phyloP scores from a whole-genome alignment of 2,329 filamentous ascomycete genomes.

The Sphaerostilbella broomeana region DNA sequence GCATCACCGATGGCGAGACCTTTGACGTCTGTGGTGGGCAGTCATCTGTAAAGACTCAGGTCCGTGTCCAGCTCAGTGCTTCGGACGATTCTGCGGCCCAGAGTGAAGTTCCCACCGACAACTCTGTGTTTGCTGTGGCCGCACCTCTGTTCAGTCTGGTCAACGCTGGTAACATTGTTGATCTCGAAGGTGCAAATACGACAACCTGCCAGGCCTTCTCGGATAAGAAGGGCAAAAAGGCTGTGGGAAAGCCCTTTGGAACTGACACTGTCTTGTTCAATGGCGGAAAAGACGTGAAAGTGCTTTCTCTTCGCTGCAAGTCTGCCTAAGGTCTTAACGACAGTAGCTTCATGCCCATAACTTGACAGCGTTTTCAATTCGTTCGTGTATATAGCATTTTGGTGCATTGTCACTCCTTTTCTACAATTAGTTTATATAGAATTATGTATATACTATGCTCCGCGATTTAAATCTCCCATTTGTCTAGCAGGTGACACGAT shows the following conservation, averaged over 20 bases:
- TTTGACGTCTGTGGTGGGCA: not conserved
- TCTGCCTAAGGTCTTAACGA: too few relatives aligned
- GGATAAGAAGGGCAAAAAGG: not conserved
- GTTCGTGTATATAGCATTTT: too few relatives aligned
- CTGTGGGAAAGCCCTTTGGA: not conserved
- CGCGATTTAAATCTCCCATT: too few relatives aligned
- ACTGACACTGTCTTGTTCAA: not conserved
- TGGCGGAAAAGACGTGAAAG: not conserved
- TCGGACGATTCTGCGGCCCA: conserved; percentile 2
- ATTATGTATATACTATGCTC: too few relatives aligned
- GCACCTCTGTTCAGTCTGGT: not conserved
- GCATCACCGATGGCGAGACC: not conserved
- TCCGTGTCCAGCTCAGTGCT: not conserved
- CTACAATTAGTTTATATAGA: too few relatives aligned
- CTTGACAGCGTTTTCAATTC: too few relatives aligned
- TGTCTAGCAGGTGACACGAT: too few relatives aligned
- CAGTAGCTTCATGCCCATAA: too few relatives aligned
- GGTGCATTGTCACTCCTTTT: too few relatives aligned
- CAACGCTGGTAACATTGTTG: not conserved
- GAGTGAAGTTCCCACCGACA: not conserved
- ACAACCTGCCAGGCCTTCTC: not conserved
- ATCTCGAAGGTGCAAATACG: not conserved
- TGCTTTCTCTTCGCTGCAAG: too few relatives aligned
- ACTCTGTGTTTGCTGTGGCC: not conserved
- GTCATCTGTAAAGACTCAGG: not conserved